Evolutionary conservation across 495 filamentous ascomycete genomes (phyloP).

Genomic region (Usnea hakonensis): DNA sequence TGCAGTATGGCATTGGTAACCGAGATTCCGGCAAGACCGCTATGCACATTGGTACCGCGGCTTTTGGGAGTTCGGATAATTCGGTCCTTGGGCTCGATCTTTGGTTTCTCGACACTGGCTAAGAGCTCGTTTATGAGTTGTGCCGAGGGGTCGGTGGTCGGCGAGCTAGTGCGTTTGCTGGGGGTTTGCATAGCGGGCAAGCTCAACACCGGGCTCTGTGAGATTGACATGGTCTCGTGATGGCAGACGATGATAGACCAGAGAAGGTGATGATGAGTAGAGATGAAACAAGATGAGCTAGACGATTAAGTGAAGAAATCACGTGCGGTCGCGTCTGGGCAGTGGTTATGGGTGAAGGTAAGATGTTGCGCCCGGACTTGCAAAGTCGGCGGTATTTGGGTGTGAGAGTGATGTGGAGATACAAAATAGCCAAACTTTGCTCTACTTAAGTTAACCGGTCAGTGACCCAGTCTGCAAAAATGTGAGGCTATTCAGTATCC

Average conservation of each 20-base stretch:
- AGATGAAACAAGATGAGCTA: too few species aligned
- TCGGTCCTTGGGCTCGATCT: not conserved
- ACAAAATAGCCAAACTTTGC: not conserved
- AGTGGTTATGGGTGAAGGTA: not conserved
- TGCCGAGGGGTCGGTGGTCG: not conserved
- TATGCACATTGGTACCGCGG: slow-evolving; percentile 10
- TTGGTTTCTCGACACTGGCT: not conserved
- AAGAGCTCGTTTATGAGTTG: not conserved
- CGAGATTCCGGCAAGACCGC: slow-evolving; percentile 2
- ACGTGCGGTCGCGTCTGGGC: not conserved
- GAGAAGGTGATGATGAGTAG: not conserved
- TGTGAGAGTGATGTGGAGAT: not conserved
- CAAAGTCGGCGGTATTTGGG: not conserved
- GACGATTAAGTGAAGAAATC: not conserved
- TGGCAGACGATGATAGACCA: not conserved
- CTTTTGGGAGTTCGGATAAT: slow-evolving; percentile 2
- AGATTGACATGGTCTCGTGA: not conserved
- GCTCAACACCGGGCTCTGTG: not conserved
- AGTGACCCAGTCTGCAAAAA: not conserved
- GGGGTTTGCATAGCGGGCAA: not conserved
- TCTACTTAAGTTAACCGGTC: not conserved
- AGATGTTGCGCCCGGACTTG: not conserved
- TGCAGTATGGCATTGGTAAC: slow-evolving; percentile 8
- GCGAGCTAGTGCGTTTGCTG: not conserved
- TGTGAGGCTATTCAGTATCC: not conserved